Conservation (phyloP, 495 filamentous ascomycete genomes). For the Staphylotrichum longicolle region DNA sequence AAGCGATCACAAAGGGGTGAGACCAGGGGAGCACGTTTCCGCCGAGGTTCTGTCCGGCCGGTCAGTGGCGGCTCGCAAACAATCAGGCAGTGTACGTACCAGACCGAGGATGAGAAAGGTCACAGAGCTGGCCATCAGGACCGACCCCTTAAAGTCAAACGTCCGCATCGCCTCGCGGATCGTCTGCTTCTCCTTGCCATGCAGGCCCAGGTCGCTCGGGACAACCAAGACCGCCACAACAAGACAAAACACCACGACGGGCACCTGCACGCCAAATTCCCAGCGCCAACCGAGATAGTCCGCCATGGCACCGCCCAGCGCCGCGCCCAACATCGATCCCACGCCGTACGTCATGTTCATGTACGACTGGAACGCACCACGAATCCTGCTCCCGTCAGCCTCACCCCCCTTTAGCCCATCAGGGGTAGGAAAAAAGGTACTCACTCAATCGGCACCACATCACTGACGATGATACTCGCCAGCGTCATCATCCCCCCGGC, state of each 20-base stretch:
- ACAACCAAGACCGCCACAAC: slow-evolving; percentile 54
- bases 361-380: slow-evolving; percentile 73
- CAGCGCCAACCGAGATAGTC: slow-evolving; percentile 73
- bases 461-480: slow-evolving; percentile 69
- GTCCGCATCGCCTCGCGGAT: slow-evolving; percentile 58
- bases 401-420: not conserved
- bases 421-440: slow-evolving; percentile 13
- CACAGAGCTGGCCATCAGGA: slow-evolving; percentile 61
- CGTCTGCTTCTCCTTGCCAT: slow-evolving; percentile 49
- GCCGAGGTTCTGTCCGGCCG: slow-evolving; percentile 57
- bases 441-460: slow-evolving; percentile 72
- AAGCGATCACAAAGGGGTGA: slow-evolving; percentile 65
- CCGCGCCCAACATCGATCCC: slow-evolving; percentile 62
- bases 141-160: slow-evolving; percentile 67
- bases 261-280: slow-evolving; percentile 66
- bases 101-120: slow-evolving; percentile 70
- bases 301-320: slow-evolving; percentile 69
- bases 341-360: slow-evolving; percentile 67
- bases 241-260: slow-evolving; percentile 59
- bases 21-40: slow-evolving; percentile 66
- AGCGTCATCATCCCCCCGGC: slow-evolving; percentile 72
- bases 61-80: slow-evolving; percentile 22
- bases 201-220: slow-evolving; percentile 59
- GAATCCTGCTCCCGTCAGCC: slow-evolving; percentile 37
- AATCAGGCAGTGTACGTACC: slow-evolving; percentile 33